Base-by-base conservation (phyloP, 495 filamentous ascomycete genomes). In the Lindgomyces ingoldianus region DNA sequence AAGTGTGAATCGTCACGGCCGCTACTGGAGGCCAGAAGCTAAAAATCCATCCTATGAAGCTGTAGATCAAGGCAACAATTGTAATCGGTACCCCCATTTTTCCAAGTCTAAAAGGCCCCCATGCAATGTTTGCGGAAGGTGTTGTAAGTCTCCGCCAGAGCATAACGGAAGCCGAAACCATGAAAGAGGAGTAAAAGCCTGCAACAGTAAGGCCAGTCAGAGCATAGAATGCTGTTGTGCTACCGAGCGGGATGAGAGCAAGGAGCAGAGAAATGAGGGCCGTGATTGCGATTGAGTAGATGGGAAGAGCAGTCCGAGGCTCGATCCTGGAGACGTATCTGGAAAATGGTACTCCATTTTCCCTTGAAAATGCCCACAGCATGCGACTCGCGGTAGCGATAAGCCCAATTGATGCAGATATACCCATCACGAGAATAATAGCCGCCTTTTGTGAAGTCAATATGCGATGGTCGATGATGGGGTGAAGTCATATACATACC, bases 351-450 rank as follows among this genome's bases (percentile, higher is more conserved):
- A 68, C 33, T 3, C 65, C 65, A 51, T 58, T 36, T 56, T 68
- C 65, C 3, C 65, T 49, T 21, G 65, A 49, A 27, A 68, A 68
- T 1, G 59, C 60, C 65, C 65, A 68, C 12, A 56, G 47, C 65
- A 64, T 63, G 1, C 65, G 49, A 4, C 50, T 57, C n/a, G 65
- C 60, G 1, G 65, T 53, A 33, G 60, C 65, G 2, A 68, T 12
- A 3, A 49, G 16, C 1, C 62, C 55, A 6, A 48, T 57, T 2
- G 46, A 25, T 19, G 25, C 21, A 14, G 19, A 49, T 9, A 57
- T 57, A 27, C 16, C 16, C 44, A 46, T 24, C 4, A 63, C 22
- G n/a, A 47, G 57, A 49, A 63, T 63, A 4, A 63, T 29, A 16
- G 49, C 26, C 2, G 26, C 22, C 60, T 63, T 18, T 8, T 9